Percentiles rank a stretch among this genome's conserved stretches.
phyloP scores from a whole-genome alignment of 164 flowering plant species.

The Kalanchoe fedtschenkoi region DNA sequence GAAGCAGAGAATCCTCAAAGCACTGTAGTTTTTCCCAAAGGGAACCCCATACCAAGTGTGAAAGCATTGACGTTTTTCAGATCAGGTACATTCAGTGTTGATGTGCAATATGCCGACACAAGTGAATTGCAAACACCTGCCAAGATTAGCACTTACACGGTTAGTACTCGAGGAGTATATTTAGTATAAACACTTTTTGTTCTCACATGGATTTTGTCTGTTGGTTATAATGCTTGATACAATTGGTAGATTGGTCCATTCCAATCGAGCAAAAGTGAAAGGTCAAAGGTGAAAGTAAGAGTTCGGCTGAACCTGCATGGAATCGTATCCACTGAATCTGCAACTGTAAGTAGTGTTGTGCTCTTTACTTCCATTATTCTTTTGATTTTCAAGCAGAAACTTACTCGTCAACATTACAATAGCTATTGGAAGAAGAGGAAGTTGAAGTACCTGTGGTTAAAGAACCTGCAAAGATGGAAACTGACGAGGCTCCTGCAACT shows the following conservation, averaged over 20 bases:
- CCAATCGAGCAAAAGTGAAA: conserved; percentile 56
- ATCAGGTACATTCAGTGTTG: conserved; percentile 57
- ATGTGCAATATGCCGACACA: conserved; percentile 59
- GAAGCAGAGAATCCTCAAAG: conserved; percentile 47
- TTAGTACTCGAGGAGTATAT: conserved; percentile 10
- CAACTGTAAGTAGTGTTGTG: conserved; percentile 46
- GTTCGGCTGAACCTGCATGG: conserved; percentile 77
- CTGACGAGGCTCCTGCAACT: conserved; percentile 47
- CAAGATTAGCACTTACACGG: conserved; percentile 74
- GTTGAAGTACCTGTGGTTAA: conserved; percentile 63
- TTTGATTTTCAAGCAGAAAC: background rate
- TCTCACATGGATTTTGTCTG: no score
- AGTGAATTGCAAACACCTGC: conserved; percentile 49
- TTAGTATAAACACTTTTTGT: no score
- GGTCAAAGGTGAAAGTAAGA: conserved; percentile 67
- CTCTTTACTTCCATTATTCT: background rate
- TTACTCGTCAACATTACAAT: background rate
- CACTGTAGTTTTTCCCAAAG: conserved; percentile 71
- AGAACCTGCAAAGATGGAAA: conserved; percentile 70
- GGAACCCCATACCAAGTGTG: conserved; percentile 71
- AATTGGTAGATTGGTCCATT: conserved; percentile 42
- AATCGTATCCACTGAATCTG: conserved; percentile 72
- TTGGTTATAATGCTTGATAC: background rate
- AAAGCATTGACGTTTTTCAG: conserved; percentile 73
- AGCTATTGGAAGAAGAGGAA: conserved; percentile 83